Conservation (phyloP, 2,329 filamentous ascomycete species). For the Fusarium cicatricum region DNA sequence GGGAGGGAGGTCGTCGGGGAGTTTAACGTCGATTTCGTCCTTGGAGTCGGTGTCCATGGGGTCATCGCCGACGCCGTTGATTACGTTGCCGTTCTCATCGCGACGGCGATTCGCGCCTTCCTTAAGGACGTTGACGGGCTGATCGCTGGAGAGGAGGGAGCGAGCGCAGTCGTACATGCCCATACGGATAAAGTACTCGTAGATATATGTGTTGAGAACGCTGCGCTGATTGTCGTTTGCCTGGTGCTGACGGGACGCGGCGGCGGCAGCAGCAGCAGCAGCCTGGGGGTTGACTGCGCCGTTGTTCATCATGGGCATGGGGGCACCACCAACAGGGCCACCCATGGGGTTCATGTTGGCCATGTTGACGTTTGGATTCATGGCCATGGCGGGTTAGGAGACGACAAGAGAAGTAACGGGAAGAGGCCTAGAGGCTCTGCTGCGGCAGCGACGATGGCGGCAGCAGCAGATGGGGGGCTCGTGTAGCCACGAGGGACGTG, state of each 20-base stretch:
- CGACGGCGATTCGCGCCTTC: constrained; percentile 74
- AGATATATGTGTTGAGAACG: constrained; percentile 85
- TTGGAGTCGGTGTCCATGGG: constrained; percentile 85
- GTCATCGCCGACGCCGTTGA: constrained; percentile 76
- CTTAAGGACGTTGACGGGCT: constrained; percentile 72
- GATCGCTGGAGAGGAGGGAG: constrained; percentile 71
- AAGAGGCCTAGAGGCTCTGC: constrained; percentile 39
- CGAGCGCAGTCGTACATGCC: constrained; percentile 86
- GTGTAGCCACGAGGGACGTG: constrained; percentile 46
- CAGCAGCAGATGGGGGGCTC: constrained; percentile 36
- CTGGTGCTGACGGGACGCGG: constrained; percentile 50
- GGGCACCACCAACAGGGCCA: constrained; percentile 67
- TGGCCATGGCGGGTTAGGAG: constrained; percentile 46
- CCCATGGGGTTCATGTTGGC: constrained; percentile 75
- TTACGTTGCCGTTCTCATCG: constrained; percentile 71
- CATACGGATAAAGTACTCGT: constrained; percentile 89
- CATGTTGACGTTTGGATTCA: constrained; percentile 72
- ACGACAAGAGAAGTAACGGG: constrained; percentile 25
- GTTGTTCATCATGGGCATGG: constrained; percentile 74
- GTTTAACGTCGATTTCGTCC: constrained; percentile 76
- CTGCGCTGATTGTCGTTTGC: constrained; percentile 59
- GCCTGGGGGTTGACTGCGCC: constrained; percentile 51
- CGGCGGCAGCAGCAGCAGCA: constrained; percentile 43
- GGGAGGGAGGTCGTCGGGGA: constrained; percentile 80
- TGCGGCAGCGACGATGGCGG: constrained; percentile 22